Conservation (phyloP, 305 asterid genomes). For the Plantago coronopus region DNA sequence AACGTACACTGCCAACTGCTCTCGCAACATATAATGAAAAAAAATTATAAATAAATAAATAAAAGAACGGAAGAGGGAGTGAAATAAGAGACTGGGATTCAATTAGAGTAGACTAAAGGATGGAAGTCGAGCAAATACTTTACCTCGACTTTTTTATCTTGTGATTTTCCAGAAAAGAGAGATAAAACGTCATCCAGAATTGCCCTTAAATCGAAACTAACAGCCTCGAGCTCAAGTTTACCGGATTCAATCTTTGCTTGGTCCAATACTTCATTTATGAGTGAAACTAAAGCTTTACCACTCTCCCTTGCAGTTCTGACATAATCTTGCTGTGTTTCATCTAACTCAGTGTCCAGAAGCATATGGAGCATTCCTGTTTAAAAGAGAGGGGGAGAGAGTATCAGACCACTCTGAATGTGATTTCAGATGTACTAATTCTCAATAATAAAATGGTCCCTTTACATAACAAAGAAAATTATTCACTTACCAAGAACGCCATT, state of each 20-base stretch:
- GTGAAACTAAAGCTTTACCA: slow-evolving; percentile 93
- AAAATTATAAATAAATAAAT: neutral
- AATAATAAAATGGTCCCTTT: slow-evolving; percentile 1
- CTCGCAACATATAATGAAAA: slow-evolving; percentile 21
- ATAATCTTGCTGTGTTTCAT: slow-evolving; percentile 93
- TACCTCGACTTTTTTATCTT: slow-evolving; percentile 92
- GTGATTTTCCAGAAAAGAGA: slow-evolving; percentile 83
- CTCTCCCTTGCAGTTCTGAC: slow-evolving; percentile 98
- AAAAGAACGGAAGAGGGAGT: neutral
- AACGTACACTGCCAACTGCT: slow-evolving; percentile 85
- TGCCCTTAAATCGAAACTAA: slow-evolving; percentile 73
- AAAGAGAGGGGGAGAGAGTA: neutral
- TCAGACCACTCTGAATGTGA: slow-evolving; percentile 13
- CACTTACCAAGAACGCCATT: slow-evolving; percentile 87
- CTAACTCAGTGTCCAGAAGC: slow-evolving; percentile 90
- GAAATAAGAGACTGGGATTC: slow-evolving; percentile 19
- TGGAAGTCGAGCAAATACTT: slow-evolving; percentile 15
- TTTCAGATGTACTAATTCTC: slow-evolving; percentile 5
- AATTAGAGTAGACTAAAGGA: neutral
- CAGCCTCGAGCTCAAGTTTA: slow-evolving; percentile 94
- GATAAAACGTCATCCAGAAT: slow-evolving; percentile 85
- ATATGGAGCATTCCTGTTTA: slow-evolving; percentile 87
- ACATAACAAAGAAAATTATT: slow-evolving; percentile 16
- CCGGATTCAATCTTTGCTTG: slow-evolving; percentile 97
- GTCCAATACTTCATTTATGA: slow-evolving; percentile 90